Conservation (phyloP, 179 eudicot genomes). For the Camellia oleifera region DNA sequence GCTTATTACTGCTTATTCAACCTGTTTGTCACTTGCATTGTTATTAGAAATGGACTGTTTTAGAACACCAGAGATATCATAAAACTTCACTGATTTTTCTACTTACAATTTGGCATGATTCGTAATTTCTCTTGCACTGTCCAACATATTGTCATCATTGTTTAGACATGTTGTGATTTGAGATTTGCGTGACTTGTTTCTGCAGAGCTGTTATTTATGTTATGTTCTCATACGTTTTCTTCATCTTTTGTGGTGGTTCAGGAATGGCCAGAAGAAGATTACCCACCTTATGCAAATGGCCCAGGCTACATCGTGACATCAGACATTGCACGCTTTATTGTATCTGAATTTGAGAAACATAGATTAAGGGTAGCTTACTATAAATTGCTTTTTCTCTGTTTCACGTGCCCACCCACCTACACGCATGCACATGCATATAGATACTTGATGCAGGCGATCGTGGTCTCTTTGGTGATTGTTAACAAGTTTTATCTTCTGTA, state of each 20-base stretch:
- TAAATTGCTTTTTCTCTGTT: neutral
- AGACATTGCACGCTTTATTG: constrained; percentile 68
- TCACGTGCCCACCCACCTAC: no score
- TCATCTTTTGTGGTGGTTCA: constrained; percentile 22
- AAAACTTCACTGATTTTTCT: neutral
- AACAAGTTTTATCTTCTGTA: constrained; percentile 9
- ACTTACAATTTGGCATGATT: constrained; percentile 5
- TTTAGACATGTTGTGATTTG: neutral
- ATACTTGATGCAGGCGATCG: neutral
- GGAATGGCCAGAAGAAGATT: constrained; percentile 95
- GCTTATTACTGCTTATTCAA: neutral
- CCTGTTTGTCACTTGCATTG: neutral
- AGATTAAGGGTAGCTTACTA: constrained; percentile 53
- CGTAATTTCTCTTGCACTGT: neutral
- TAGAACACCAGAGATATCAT: neutral
- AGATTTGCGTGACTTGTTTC: neutral
- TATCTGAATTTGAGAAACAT: constrained; percentile 48
- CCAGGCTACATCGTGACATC: constrained; percentile 82
- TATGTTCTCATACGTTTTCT: neutral
- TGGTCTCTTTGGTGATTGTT: neutral
- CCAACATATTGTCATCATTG: neutral
- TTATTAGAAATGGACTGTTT: neutral
- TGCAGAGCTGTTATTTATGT: neutral
- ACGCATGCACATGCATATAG: no score
- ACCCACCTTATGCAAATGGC: constrained; percentile 97